Percentiles rank a stretch among this genome's conserved stretches.
phyloP scores from a whole-genome alignment of 179 eudicot genomes.

The Spergularia azorica region DNA sequence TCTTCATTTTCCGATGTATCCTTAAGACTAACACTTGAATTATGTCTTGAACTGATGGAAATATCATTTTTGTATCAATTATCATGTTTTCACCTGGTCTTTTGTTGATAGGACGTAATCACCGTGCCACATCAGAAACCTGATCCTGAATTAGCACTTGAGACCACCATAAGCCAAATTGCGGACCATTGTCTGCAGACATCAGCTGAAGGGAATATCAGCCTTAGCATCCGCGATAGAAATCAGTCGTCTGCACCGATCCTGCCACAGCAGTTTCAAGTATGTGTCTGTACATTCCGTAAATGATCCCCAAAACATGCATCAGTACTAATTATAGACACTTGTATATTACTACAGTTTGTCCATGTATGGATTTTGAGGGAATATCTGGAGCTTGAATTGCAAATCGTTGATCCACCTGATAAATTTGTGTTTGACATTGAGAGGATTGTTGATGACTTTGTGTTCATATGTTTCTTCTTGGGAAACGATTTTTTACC shows the following conservation, averaged over 20 bases:
- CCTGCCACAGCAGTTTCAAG: conserved; percentile 21
- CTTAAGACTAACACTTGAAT: too few species aligned
- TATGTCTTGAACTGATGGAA: neutral
- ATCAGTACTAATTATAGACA: neutral
- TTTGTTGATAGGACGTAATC: conserved; percentile 21
- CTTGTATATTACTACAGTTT: conserved; percentile 45
- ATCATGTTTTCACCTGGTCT: neutral
- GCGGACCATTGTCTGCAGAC: neutral
- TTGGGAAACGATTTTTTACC: conserved; percentile 76
- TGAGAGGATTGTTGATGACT: conserved; percentile 68
- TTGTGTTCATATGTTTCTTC: conserved; percentile 71
- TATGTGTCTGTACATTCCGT: neutral
- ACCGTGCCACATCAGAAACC: conserved; percentile 9
- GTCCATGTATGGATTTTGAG: conserved; percentile 66
- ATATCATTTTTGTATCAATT: neutral
- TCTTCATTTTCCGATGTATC: too few species aligned
- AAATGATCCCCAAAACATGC: neutral
- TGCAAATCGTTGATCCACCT: conserved; percentile 42
- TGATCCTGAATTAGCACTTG: conserved; percentile 4
- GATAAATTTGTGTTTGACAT: conserved; percentile 43
- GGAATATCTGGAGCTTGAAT: conserved; percentile 60
- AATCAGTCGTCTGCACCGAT: neutral
- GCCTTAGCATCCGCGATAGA: conserved; percentile 1
- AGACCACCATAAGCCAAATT: conserved; percentile 9
- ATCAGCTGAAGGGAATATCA: neutral